Base-by-base conservation (phyloP, 129 eudicot genomes). In the Dittrichia graveolens region DNA sequence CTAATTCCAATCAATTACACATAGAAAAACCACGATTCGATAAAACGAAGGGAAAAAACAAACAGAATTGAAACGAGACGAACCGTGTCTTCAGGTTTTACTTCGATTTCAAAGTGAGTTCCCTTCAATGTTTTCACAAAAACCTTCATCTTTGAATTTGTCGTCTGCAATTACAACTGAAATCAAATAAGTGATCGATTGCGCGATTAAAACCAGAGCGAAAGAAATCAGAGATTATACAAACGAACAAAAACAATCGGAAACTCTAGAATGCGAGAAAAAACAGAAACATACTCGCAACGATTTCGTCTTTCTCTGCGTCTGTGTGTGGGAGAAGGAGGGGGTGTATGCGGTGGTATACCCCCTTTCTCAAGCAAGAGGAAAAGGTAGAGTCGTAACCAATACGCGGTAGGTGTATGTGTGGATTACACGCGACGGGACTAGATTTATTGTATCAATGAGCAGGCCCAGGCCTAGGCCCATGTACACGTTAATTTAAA, bases 111-210 rank as follows among this genome's bases (percentile, higher is more conserved):
- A 66, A 91, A 91, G 71, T 85, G 84, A 68, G 84, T 77, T 8
- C 95, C 97, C 71, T 91, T 91, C 83, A 91, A 84, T 39, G 91
- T 88, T 79, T 91, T 91, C 53, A 91, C 92, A 69, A 79, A 82
- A 63, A 91, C 81, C 97, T 91, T 91, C 97, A 91, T 91, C 75
- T 62, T 80, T 24, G 50, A 13, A 69, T 69, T 40, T 71, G 44
- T 18, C 50, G 57, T 60, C 72, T 70, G 64, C 79, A 72, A 53
- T 84, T 61, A 61, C 54, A 78, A 49, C 69, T 76, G 19, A 38
- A 76, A 67, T 67, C 41, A 16, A 61, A 61, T 31, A 61, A 40
- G 50, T 15, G 46, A 67, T 76, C 44, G 62, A 69, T 48, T 69
- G 49, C 56, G 55, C 56, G 40, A 66, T 14, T 39, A 45, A 61